A percentile compares a stretch with the other conserved stretches of the same genome.
These are phyloP conservation scores for Fusarium liriodendri DNA, from an alignment of 2,329 filamentous ascomycete genomes.

Conservation along the genomic window DNA sequence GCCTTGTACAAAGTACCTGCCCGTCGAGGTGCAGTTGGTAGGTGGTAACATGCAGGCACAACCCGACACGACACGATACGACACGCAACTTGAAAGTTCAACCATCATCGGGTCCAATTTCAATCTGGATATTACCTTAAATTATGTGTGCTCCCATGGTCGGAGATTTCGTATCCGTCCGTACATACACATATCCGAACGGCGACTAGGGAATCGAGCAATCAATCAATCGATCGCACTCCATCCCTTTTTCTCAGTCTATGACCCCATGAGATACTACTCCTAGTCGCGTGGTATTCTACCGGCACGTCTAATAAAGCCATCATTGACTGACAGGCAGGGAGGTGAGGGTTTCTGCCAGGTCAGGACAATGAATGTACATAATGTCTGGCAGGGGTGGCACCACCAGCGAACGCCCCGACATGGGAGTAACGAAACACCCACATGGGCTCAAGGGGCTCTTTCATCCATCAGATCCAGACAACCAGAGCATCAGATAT, in stretches of 20 bases:
- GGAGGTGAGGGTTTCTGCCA: slow-evolving; percentile 18
- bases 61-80: neutral
- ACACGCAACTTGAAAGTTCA: slow-evolving; percentile 5
- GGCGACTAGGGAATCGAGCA: neutral
- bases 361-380: slow-evolving; percentile 20
- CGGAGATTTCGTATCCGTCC: slow-evolving; percentile 7
- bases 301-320: slow-evolving; percentile 26
- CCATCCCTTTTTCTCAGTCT: neutral
- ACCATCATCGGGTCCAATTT: slow-evolving; percentile 5
- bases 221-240: neutral
- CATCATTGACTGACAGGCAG: slow-evolving; percentile 20
- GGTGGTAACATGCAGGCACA: slow-evolving; percentile 2
- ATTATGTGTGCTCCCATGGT: slow-evolving; percentile 2
- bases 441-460: neutral
- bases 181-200: neutral
- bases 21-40: neutral
- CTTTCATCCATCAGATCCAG: neutral
- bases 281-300: slow-evolving; percentile 30
- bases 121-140: slow-evolving; percentile 5
- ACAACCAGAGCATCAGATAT: neutral
- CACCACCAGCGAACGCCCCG: neutral
- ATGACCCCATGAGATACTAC: slow-evolving; percentile 10
- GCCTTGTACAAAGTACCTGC: neutral
- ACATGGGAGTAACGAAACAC: neutral
- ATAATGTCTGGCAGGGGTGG: slow-evolving; percentile 8